Conservation (phyloP, 2,329 filamentous ascomycete genomes). For the Aspergillus floridensis region DNA sequence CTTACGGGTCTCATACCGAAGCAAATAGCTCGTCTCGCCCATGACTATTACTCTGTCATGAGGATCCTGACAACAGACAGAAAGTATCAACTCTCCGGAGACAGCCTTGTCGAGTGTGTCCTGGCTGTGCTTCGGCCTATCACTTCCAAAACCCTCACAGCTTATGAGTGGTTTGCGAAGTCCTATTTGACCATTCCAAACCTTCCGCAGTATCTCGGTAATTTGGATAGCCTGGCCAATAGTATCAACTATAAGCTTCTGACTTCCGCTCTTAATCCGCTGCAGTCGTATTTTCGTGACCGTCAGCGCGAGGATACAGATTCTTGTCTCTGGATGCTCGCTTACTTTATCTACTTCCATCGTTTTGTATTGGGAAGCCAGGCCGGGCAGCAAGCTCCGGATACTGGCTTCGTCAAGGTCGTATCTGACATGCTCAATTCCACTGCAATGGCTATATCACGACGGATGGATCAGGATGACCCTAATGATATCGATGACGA, state of each 20-base stretch:
- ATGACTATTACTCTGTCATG: slow-evolving; percentile 42
- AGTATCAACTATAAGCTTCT: slow-evolving; percentile 53
- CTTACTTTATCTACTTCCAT: slow-evolving; percentile 60
- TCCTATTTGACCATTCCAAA: slow-evolving; percentile 48
- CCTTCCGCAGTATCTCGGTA: slow-evolving; percentile 37
- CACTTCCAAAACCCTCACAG: slow-evolving; percentile 43
- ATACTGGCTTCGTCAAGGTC: slow-evolving; percentile 55
- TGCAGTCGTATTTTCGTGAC: slow-evolving; percentile 26
- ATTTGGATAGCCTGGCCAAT: slow-evolving; percentile 44
- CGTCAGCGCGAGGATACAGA: slow-evolving; percentile 35
- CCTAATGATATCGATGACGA: slow-evolving; percentile 26
- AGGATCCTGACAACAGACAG: slow-evolving; percentile 31
- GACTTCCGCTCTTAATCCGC: slow-evolving; percentile 36
- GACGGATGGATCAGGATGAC: slow-evolving; percentile 46
- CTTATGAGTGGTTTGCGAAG: slow-evolving; percentile 46
- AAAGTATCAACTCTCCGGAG: slow-evolving; percentile 23
- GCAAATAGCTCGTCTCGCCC: slow-evolving; percentile 38
- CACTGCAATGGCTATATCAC: slow-evolving; percentile 55
- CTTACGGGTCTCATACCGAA: slow-evolving; percentile 41
- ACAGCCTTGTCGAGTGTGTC: slow-evolving; percentile 32
- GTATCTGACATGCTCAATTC: slow-evolving; percentile 57
- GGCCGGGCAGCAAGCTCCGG: slow-evolving; percentile 41
- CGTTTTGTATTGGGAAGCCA: slow-evolving; percentile 45
- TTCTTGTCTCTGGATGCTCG: slow-evolving; percentile 56
- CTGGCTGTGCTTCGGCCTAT: slow-evolving; percentile 45